Conservation (phyloP, 1,284 basidiomycete species). For the Boletellus sp. region DNA sequence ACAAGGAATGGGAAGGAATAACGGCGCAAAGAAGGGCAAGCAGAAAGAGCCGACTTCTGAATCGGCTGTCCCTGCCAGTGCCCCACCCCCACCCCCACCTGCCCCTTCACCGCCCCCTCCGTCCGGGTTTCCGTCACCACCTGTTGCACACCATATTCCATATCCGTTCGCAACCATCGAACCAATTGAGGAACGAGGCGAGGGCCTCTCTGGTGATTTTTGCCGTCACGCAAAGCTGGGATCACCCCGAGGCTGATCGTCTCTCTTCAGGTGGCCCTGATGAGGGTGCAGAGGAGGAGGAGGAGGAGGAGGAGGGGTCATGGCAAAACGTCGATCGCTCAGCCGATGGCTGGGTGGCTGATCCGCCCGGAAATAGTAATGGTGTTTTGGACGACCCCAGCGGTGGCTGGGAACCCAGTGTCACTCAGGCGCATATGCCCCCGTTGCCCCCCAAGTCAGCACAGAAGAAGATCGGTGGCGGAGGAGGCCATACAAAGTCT, state of each 20-base stretch:
- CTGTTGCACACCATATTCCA: constrained; percentile 27
- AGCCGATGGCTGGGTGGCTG: constrained; percentile 24
- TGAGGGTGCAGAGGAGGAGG: constrained; percentile 3
- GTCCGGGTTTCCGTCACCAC: constrained; percentile 24
- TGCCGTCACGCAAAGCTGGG: background rate
- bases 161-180: constrained; percentile 18
- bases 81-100: constrained; percentile 6
- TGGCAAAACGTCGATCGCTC: constrained; percentile 28
- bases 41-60: constrained; percentile 26
- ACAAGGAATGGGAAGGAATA: constrained; percentile 28
- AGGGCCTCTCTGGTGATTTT: constrained; percentile 20
- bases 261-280: constrained; percentile 15
- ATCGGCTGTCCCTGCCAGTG: constrained; percentile 4
- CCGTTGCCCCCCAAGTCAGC: constrained; percentile 15
- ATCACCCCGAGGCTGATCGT: constrained; percentile 12
- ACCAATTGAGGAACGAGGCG: constrained; percentile 28
- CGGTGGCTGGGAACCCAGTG: constrained; percentile 19
- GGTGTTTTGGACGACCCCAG: constrained; percentile 18
- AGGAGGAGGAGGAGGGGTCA: constrained; percentile 25
- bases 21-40: constrained; percentile 35
- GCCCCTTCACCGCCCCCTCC: constrained; percentile 10
- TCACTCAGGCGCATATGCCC: constrained; percentile 17
- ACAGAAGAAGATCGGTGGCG: constrained; percentile 14
- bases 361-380: constrained; percentile 24
- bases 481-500: constrained; percentile 18